Evolutionary conservation across 2,329 filamentous ascomycete species (phyloP), one percentile per base, ranked within the genome.

Genomic region (Alternaria gansuensis): DNA sequence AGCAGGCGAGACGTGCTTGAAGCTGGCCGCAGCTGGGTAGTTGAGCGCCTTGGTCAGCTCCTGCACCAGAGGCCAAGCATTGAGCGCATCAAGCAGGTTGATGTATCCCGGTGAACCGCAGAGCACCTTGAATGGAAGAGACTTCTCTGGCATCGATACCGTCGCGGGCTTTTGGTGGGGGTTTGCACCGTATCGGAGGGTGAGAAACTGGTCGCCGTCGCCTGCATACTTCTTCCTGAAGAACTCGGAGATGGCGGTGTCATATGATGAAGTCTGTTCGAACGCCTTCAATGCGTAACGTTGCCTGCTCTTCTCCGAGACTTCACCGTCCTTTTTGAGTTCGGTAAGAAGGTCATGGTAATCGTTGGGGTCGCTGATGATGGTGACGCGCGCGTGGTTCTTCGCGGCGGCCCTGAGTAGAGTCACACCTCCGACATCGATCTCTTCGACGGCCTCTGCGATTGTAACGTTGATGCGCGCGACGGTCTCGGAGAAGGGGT

Each of bases 401-500:
- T 99, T 99, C 71, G 95, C 95, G 26, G 95, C 95, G 56, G 95
- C 95, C 66, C 95, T 90, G 75, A 99, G 91, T 62, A 99, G 88
- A 37, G 95, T 99, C 51, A 99, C 95, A 72, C 95, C 95, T 61
- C 77, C 95, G 76, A 99, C 97, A 81, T 99, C 95, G 73, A 99
- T 96, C 83, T 99, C 95, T 82, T 99, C 95, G 37, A 99, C 94
- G 51, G 95, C 95, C 82, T 99, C 94, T 51, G 92, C 88, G 64
- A 99, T 91, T 62, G 94, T 98, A 73, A 99, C 95, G 75, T 97
- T 96, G 83, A 96, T 88, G 85, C 97, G 96, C 72, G 93, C 90
- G 70, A 99, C 89, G 31, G 95, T 99, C 78, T 98, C 93, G 84
- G 97, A 97, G 88, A 99, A 99, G 11, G 95, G 95, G 81, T 99